Conservation (phyloP, 2,329 filamentous ascomycete genomes). For the Trichoderma lentiforme region DNA sequence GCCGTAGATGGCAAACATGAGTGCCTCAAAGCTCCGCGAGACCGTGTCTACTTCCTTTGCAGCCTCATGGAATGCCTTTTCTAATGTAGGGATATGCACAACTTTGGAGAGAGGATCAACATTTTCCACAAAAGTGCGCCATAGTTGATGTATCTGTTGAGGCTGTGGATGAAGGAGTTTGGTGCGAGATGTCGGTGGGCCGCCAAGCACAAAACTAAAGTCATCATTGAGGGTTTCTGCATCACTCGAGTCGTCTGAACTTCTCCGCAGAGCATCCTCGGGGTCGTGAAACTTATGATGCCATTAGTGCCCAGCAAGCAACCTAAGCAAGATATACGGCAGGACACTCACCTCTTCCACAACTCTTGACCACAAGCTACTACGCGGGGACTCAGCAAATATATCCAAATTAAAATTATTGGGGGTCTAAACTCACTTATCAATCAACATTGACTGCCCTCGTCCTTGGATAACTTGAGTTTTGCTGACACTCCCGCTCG, state of each 20-base stretch:
- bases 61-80: neutral
- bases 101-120: constrained; percentile 6
- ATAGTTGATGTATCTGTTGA: neutral
- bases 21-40: constrained; percentile 3
- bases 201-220: neutral
- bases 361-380: constrained; percentile 8
- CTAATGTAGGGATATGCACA: neutral
- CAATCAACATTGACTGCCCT: constrained; percentile 6
- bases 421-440: neutral
- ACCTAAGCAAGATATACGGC: neutral
- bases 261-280: neutral
- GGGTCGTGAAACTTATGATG: constrained; percentile 4
- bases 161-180: constrained; percentile 1
- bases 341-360: constrained; percentile 3
- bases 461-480: constrained; percentile 3
- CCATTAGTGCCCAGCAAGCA: neutral
- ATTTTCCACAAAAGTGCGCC: constrained; percentile 5
- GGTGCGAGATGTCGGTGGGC: neutral
- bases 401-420: neutral
- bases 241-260: constrained; percentile 1
- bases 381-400: neutral
- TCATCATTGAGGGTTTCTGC: constrained; percentile 1
- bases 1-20: constrained; percentile 9
- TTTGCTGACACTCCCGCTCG: neutral
- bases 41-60: neutral